A percentile compares a stretch with the other conserved stretches of the same genome.
phyloP scores from a whole-genome alignment of 106 monocot genomes.

The Gastrodia elata region DNA sequence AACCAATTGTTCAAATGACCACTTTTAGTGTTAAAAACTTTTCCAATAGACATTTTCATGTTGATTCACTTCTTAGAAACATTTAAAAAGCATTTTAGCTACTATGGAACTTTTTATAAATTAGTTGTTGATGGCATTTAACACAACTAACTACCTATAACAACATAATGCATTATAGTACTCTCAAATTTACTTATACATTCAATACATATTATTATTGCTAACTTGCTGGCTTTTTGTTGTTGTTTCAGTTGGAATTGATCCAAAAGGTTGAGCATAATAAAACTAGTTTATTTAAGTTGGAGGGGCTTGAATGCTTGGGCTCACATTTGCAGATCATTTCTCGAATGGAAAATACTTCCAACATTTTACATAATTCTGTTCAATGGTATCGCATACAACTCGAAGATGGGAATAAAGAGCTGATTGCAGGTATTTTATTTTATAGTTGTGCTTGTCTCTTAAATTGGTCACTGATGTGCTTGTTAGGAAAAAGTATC shows the following conservation, averaged over 20 bases:
- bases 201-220: constrained; percentile 5
- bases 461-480: not conserved
- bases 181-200: too few relatives aligned
- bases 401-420: constrained; percentile 52
- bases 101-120: not conserved
- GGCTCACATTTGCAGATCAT: constrained; percentile 59
- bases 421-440: constrained; percentile 60
- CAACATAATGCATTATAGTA: not conserved
- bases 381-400: constrained; percentile 71
- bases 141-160: not conserved
- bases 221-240: not conserved
- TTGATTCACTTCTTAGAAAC: not conserved
- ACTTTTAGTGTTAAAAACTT: not conserved
- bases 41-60: not conserved
- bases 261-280: constrained; percentile 35
- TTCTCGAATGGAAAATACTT: constrained; percentile 20
- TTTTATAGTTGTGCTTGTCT: not conserved
- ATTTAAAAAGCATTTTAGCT: not conserved
- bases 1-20: not conserved
- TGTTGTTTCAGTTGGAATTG: constrained; percentile 46
- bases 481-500: too few relatives aligned
- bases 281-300: constrained; percentile 29
- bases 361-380: constrained; percentile 36
- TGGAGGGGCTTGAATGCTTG: constrained; percentile 66
- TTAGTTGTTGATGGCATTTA: not conserved